Percentiles rank a stretch among this genome's conserved stretches.
Evolutionary conservation across 1,284 basidiomycete genomes (phyloP).

Genomic region (Ganoderma meredithae): DNA sequence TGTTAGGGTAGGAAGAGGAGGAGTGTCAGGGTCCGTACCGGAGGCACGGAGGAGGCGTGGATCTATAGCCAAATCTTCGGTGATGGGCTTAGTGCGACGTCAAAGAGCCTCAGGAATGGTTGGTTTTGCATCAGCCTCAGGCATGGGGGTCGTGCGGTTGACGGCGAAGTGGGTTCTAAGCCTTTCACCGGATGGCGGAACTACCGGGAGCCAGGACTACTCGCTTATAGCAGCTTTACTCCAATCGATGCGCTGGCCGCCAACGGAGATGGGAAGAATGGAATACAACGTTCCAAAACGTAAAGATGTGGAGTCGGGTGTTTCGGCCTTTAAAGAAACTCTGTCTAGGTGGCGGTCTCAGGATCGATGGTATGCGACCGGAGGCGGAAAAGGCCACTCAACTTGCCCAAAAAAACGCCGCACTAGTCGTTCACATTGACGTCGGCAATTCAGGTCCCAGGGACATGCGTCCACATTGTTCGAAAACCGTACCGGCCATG

Average conservation of each 20-base stretch:
- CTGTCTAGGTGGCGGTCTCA: not conserved
- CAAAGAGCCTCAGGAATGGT: not conserved
- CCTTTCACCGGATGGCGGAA: slow-evolving; percentile 3
- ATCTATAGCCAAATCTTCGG: too few relatives aligned
- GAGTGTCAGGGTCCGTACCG: not conserved
- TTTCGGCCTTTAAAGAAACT: too few relatives aligned
- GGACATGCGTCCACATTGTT: too few relatives aligned
- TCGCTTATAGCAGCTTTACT: not conserved
- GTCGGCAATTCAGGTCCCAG: too few relatives aligned
- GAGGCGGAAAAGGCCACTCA: too few relatives aligned
- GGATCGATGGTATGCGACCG: not conserved
- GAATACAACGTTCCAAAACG: not conserved
- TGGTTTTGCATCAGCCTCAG: not conserved
- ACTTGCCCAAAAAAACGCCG: too few relatives aligned
- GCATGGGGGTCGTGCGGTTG: not conserved
- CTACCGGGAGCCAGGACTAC: not conserved
- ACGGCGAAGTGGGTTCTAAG: not conserved
- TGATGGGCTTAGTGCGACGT: not conserved
- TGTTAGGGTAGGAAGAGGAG: not conserved
- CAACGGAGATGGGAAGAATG: not conserved
- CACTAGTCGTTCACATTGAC: too few relatives aligned
- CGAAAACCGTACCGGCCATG: too few relatives aligned
- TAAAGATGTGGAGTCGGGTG: not conserved
- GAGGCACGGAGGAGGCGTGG: not conserved
- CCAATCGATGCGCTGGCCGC: slow-evolving; percentile 3